phyloP scores from a whole-genome alignment of 1,284 basidiomycete species.

The Sparassis latifolia region DNA sequence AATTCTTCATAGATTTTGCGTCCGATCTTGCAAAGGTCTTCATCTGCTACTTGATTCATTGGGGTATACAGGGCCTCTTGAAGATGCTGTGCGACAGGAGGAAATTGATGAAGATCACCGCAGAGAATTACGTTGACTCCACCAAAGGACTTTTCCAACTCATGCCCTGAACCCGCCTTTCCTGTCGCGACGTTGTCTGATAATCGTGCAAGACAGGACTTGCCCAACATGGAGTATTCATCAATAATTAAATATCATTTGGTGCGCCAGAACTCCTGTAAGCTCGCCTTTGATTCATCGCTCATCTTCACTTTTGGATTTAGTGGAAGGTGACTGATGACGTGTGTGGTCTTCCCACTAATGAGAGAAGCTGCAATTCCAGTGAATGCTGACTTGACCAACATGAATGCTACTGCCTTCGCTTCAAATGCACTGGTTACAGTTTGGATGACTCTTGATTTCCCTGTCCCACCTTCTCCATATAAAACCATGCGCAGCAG shows the following conservation, averaged over 20 bases:
- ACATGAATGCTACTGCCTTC: background rate
- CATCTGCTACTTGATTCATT: background rate
- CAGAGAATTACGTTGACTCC: conserved; percentile 1
- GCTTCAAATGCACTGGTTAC: conserved; percentile 22
- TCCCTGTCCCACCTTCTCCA: conserved; percentile 33
- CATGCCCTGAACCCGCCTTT: conserved; percentile 8
- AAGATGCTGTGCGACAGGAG: conserved; percentile 2
- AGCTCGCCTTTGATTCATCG: conserved; percentile 6
- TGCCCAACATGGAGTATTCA: conserved; percentile 29
- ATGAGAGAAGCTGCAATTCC: conserved; percentile 31
- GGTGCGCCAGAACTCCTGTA: conserved; percentile 15
- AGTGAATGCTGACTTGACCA: conserved; percentile 28
- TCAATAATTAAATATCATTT: conserved; percentile 26
- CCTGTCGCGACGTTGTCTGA: conserved; percentile 16
- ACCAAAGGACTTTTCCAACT: conserved; percentile 13
- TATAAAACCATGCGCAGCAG: conserved; percentile 26
- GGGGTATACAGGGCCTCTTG: background rate
- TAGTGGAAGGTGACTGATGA: conserved; percentile 7
- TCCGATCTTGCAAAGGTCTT: background rate
- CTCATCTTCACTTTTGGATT: background rate
- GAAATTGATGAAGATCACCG: background rate
- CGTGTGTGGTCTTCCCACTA: conserved; percentile 24
- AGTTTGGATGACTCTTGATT: conserved; percentile 30
- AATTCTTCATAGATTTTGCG: conserved; percentile 30
- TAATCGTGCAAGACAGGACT: conserved; percentile 21